Conservation (phyloP, 306 rosid genomes). For the Quercus bicolor region DNA sequence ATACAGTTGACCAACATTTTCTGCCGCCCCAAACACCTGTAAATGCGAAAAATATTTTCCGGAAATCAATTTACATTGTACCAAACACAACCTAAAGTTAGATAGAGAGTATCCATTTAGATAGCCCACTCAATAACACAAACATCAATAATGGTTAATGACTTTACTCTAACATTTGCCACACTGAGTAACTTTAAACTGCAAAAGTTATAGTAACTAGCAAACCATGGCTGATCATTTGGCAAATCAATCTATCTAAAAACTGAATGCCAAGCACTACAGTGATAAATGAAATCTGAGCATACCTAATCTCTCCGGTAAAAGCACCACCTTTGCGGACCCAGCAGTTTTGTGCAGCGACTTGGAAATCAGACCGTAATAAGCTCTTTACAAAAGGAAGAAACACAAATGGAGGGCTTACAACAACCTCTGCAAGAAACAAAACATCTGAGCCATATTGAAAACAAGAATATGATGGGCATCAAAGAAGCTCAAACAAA, state of each 20-base stretch:
- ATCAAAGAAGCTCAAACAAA: neutral
- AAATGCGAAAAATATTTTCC: too few species aligned
- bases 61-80: too few species aligned
- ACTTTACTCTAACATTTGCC: neutral
- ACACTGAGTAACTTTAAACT: neutral
- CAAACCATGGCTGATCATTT: neutral
- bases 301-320: constrained; percentile 87
- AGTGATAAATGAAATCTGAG: neutral
- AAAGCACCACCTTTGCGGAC: constrained; percentile 90
- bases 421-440: constrained; percentile 70
- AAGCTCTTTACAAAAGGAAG: constrained; percentile 51
- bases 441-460: neutral
- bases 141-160: neutral
- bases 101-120: neutral
- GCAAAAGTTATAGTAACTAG: neutral
- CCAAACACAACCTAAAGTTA: neutral
- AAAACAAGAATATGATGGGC: neutral
- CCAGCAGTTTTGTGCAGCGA: constrained; percentile 80
- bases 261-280: neutral
- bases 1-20: too few species aligned
- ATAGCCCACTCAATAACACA: neutral
- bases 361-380: constrained; percentile 76
- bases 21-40: too few species aligned
- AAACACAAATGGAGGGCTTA: constrained; percentile 83
- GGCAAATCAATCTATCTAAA: neutral